These are phyloP conservation scores for Silybum marianum DNA, from an alignment of 129 eudicot genomes.

Conservation along the genomic window DNA sequence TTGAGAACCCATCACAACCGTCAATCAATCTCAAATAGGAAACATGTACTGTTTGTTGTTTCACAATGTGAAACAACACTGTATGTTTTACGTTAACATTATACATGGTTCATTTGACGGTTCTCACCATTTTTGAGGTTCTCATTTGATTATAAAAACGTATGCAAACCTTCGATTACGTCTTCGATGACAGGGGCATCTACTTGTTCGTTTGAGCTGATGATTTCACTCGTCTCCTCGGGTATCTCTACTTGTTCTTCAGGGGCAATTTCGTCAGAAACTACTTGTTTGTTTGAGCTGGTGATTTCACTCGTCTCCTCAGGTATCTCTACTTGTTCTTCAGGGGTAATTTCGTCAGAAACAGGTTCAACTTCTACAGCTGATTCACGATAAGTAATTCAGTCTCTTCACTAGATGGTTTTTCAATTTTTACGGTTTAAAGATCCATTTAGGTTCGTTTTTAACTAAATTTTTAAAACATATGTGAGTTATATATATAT, in stretches of 20 bases:
- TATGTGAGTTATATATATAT: too few species aligned
- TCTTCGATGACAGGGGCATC: slow-evolving; percentile 14
- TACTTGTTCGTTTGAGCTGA: slow-evolving; percentile 36
- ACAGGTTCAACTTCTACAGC: slow-evolving; percentile 13
- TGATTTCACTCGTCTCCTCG: slow-evolving; percentile 20
- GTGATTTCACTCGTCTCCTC: slow-evolving; percentile 22
- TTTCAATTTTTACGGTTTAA: too few species aligned
- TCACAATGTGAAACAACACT: too few species aligned
- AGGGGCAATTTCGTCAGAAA: slow-evolving; percentile 10
- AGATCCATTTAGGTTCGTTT: neutral
- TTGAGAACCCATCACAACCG: too few species aligned
- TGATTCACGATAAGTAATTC: neutral
- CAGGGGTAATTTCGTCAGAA: slow-evolving; percentile 15
- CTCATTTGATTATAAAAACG: too few species aligned
- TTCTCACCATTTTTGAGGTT: too few species aligned
- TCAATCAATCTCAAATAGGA: too few species aligned
- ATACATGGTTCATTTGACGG: too few species aligned
- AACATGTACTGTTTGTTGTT: too few species aligned
- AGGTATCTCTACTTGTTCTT: slow-evolving; percentile 21
- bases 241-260: slow-evolving; percentile 25
- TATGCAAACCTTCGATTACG: too few species aligned
- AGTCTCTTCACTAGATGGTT: neutral
- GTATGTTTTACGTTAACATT: too few species aligned
- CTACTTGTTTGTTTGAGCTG: slow-evolving; percentile 25
- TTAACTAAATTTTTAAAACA: neutral